A percentile compares a stretch with the other conserved stretches of the same genome.
Conservation (phyloP, 2,329 filamentous ascomycete genomes). For the Beauveria pseudobassiana region DNA sequence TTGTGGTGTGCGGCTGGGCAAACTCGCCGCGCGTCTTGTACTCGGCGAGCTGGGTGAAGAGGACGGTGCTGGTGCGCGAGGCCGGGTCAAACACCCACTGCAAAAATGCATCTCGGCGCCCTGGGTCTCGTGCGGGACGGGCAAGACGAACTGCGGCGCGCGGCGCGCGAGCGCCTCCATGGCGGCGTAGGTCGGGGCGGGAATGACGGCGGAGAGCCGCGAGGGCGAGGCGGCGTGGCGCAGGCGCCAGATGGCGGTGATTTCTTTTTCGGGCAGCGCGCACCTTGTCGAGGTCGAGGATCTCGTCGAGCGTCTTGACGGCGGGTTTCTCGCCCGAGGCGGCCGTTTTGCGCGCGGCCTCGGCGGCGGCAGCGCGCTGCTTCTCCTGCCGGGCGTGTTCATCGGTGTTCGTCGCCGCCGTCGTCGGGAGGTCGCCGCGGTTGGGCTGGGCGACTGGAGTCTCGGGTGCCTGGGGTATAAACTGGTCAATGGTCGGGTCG, state of each 20-base stretch:
- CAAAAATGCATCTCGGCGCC: constrained; percentile 92
- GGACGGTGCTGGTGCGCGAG: constrained; percentile 61
- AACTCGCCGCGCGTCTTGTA: constrained; percentile 88
- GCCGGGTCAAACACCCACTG: constrained; percentile 85
- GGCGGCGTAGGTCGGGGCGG: constrained; percentile 61
- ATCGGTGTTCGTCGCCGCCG: constrained; percentile 13
- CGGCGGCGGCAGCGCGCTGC: not conserved
- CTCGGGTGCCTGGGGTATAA: constrained; percentile 27
- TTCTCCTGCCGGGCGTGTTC: constrained; percentile 10
- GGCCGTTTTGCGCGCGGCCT: constrained; percentile 15
- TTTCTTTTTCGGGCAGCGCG: constrained; percentile 70
- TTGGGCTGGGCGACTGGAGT: constrained; percentile 30
- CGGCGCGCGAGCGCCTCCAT: constrained; percentile 65
- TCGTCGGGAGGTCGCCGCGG: constrained; percentile 22
- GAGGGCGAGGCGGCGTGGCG: constrained; percentile 67
- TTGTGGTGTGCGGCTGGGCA: constrained; percentile 83
- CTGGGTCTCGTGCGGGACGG: constrained; percentile 59
- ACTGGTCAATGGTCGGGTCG: constrained; percentile 30
- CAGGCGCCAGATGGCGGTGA: constrained; percentile 84
- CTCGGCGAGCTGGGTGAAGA: constrained; percentile 91
- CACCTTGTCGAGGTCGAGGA: constrained; percentile 73
- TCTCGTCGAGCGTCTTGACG: constrained; percentile 41
- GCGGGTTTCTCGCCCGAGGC: constrained; percentile 20
- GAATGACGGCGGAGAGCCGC: constrained; percentile 78
- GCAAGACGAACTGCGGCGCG: constrained; percentile 86